phyloP scores from a whole-genome alignment of 306 rosid genomes.

The Cucurbita ficifolia region DNA sequence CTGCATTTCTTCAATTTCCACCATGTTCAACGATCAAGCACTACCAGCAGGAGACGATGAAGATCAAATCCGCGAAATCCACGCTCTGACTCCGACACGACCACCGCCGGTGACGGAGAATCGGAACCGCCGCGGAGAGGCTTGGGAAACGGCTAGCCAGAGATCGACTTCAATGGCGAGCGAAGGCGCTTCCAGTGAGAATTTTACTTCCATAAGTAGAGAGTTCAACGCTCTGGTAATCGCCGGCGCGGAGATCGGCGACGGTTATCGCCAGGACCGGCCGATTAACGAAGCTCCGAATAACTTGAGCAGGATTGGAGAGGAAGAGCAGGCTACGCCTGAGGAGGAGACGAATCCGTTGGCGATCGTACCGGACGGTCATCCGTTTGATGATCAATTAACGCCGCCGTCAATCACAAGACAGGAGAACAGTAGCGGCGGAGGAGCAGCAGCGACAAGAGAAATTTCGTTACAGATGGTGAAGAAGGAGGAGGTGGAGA shows the following conservation, averaged over 20 bases:
- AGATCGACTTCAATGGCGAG: constrained; percentile 45
- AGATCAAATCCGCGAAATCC: constrained; percentile 58
- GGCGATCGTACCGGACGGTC: constrained; percentile 66
- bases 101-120: neutral
- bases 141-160: constrained; percentile 48
- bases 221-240: constrained; percentile 86
- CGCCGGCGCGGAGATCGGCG: constrained; percentile 55
- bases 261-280: neutral
- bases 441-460: neutral
- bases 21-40: constrained; percentile 35
- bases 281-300: constrained; percentile 5
- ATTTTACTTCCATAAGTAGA: constrained; percentile 71
- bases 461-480: constrained; percentile 51
- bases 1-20: neutral
- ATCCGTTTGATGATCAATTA: constrained; percentile 11
- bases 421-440: neutral
- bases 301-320: constrained; percentile 58
- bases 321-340: constrained; percentile 33
- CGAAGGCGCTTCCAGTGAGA: constrained; percentile 46
- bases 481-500: constrained; percentile 93
- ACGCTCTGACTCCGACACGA: constrained; percentile 45
- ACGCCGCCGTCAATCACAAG: constrained; percentile 19
- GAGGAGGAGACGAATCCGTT: constrained; percentile 55
- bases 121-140: constrained; percentile 34
- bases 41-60: constrained; percentile 10